phyloP scores from a whole-genome alignment of 768 basidiomycete genomes.

The Boletus patriciae region DNA sequence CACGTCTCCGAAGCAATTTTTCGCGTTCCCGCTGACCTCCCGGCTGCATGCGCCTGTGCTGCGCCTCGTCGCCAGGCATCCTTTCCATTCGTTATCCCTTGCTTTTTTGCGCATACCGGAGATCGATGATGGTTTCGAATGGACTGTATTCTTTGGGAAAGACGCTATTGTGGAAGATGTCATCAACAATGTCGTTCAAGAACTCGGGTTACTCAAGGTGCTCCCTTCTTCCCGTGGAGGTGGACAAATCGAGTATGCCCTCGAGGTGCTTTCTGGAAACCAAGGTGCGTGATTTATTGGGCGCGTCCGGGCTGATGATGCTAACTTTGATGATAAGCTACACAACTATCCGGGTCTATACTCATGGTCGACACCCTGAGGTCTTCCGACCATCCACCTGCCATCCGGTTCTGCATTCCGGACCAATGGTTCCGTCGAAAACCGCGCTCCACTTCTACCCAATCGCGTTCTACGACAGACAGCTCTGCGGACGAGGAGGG shows the following conservation, averaged over 20 bases:
- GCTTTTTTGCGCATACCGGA: slow-evolving; percentile 71
- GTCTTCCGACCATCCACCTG: slow-evolving; percentile 12
- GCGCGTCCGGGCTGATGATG: not conserved
- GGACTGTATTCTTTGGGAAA: slow-evolving; percentile 65
- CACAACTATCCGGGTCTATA: slow-evolving; percentile 10
- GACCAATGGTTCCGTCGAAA: slow-evolving; percentile 80
- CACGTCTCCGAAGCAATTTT: slow-evolving; percentile 54
- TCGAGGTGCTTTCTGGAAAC: slow-evolving; percentile 61
- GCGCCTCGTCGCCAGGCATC: slow-evolving; percentile 71
- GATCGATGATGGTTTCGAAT: slow-evolving; percentile 69
- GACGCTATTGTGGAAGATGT: slow-evolving; percentile 55
- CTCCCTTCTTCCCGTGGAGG: slow-evolving; percentile 69
- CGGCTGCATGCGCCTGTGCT: slow-evolving; percentile 66
- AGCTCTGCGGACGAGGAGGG: slow-evolving; percentile 42
- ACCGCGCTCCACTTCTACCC: slow-evolving; percentile 48
- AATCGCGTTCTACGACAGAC: slow-evolving; percentile 52
- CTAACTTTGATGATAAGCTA: slow-evolving; percentile 13
- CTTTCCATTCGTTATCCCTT: slow-evolving; percentile 52
- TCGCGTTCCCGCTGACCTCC: slow-evolving; percentile 65
- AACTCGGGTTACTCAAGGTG: slow-evolving; percentile 68
- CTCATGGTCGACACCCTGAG: slow-evolving; percentile 16
- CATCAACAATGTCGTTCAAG: slow-evolving; percentile 50
- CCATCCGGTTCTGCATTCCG: slow-evolving; percentile 67
- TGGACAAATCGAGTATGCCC: slow-evolving; percentile 60
- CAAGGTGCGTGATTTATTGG: slow-evolving; percentile 43